Base-by-base conservation (phyloP, 2,329 filamentous ascomycete species). In the Aspergillus tanneri region DNA sequence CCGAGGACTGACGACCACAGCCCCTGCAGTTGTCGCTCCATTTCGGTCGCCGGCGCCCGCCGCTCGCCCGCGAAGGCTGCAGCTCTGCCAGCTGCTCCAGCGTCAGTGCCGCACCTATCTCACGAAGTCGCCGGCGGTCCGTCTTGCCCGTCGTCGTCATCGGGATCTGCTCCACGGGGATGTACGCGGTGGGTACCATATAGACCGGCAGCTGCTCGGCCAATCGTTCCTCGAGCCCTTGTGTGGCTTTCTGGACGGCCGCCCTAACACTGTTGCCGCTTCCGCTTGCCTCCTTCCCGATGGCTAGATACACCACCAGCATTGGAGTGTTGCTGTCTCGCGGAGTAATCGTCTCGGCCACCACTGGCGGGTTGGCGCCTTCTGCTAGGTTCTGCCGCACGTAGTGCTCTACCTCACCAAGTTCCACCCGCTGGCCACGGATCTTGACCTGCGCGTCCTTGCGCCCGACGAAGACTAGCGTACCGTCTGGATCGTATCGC, bases 1-100 rank as follows among this genome's bases (percentile, higher is more conserved):
- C 76, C 68, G 1, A 38, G 9, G 14, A 39, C 32, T 2, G 11
- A 12, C 3, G 35, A n/a, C 43, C 35, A 46, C 22, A 63, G 52
- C 12, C n/a, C n/a, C 19, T 35, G 41, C 28, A 25, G 36, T 14
- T 23, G 9, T 3, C 18, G 25, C n/a, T 32, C 43, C 10, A 9
- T 11, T 6, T 43, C 16, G 18, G 32, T 19, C 12, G 32, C 2
- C 2, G 39, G 39, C 5, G 39, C 25, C 11, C 25, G 24, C 4
- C 12, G 4, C 11, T 6, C 24, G 11, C 24, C 24, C 24, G 24
- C 6, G 24, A 25, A 25, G 24, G 24, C 11, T 25, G 24, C 3
- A 8, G 7, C 7, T 30, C 18, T 8, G 21, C 10, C 12, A 44
- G 18, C 30, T 44, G 27, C 5, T 9, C 41, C 10, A 35, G 11